A percentile compares a stretch with the other conserved stretches of the same genome.
These are phyloP conservation scores for Murraya koenigii DNA, from an alignment of 345 rosid genomes.

Conservation along the genomic window DNA sequence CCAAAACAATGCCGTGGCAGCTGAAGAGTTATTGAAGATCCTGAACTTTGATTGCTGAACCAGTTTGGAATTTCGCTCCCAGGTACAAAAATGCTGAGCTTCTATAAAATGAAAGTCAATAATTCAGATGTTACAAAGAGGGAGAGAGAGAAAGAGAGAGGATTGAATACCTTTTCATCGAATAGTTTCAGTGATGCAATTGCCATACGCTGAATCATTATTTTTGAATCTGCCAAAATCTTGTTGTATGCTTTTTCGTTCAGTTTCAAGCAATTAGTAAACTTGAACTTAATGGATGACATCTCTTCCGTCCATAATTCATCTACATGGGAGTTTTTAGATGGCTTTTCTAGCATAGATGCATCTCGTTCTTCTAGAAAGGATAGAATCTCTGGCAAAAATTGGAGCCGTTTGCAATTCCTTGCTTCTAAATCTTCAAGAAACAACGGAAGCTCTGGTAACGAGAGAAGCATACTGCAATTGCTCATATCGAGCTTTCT, in stretches of 20 bases:
- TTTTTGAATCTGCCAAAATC: background rate
- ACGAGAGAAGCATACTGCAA: slow-evolving; percentile 2
- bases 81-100: background rate
- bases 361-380: background rate
- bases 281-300: background rate
- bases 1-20: background rate
- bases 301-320: no score
- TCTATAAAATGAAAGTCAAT: background rate
- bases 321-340: background rate
- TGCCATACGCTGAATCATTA: background rate
- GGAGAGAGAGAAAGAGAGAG: background rate
- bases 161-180: background rate
- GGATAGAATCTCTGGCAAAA: background rate
- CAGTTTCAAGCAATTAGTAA: slow-evolving; percentile 3
- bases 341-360: background rate
- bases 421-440: background rate
- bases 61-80: slow-evolving; percentile 7
- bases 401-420: background rate
- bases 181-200: background rate
- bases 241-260: background rate
- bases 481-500: background rate
- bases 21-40: background rate
- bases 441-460: slow-evolving; percentile 6
- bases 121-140: background rate
- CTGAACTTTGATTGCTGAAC: background rate